Evolutionary conservation across 352 stramenopile genomes (phyloP).

Genomic region (Phytophthora ohioensis): DNA sequence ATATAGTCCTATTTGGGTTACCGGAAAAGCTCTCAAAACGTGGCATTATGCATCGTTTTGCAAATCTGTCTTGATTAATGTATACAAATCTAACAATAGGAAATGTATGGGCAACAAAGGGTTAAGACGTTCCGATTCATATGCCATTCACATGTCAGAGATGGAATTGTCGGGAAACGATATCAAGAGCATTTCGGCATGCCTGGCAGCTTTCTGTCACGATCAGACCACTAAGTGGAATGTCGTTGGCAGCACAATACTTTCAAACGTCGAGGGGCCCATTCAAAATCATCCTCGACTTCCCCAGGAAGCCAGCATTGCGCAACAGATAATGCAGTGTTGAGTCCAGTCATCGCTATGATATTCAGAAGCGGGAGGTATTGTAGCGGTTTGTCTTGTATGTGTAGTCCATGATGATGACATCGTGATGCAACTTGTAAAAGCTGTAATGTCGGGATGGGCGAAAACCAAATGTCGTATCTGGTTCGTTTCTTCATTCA

Average conservation of each 20-base stretch:
- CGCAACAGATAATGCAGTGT: conserved; percentile 10
- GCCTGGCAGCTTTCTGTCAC: conserved; percentile 7
- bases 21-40: no score
- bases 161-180: not conserved
- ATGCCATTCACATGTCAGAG: conserved; percentile 15
- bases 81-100: no score
- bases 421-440: conserved; percentile 2
- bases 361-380: conserved; percentile 16
- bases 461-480: conserved; percentile 21
- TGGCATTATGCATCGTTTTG: no score
- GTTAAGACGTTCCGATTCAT: not conserved
- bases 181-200: conserved; percentile 14
- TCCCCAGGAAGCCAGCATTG: conserved; percentile 15
- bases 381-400: conserved; percentile 5
- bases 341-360: conserved; percentile 4
- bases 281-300: not conserved
- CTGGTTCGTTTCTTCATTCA: not conserved
- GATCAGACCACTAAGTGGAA: not conserved
- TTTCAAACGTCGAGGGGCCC: no score
- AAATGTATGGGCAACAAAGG: no score
- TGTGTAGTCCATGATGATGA: conserved; percentile 9
- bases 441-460: conserved; percentile 2
- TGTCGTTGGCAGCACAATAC: no score
- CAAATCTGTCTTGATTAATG: no score
- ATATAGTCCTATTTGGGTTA: no score